Evolutionary conservation across 1,139 yeast genomes (phyloP), one percentile per base, ranked within the genome.

Genomic region (Insectozyma bohioensis): DNA sequence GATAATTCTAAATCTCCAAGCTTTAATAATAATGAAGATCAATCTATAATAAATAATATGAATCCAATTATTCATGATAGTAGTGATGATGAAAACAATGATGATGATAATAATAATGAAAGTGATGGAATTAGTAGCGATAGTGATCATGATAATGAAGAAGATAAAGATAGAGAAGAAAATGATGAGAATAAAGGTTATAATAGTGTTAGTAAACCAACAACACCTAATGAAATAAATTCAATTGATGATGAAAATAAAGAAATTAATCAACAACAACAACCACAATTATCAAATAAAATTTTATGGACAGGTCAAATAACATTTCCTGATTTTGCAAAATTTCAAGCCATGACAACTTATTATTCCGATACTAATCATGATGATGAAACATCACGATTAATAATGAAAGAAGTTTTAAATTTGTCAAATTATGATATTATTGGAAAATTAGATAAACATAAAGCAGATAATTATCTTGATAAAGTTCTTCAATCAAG

Each of bases 371-470:
- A 65, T 34, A 44, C 67, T 4, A 49, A 56, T 26, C 52, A 53
- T 35, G 11, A 38, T 35, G 10, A 56, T 73, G 20, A 41, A 42
- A 28, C 47, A 49, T 18, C 56, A 35, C 58, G 53, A 46, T 61
- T 56, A 27, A 58, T 52, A 14, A 50, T 58, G 37, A 56, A 52
- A 31, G 69, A 59, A 31, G 56, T 63, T 26, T 52, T 61, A 40
- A 45, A 41, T 12, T 49, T 49, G 11, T 42, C 51, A 8, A 58
- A 62, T 3, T 61, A 81, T 37, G 64, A 63, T 23, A 63, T 84
- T 27, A 83, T 79, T 42, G 95, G 95, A 2, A 64, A 86, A 35
- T 62, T 85, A 31, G 80, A 75, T 48, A 55, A 67, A 6, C 36
- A 45, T 3, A 64, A 59, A 30, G 92, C 88, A 1, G 78, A 74